Percentiles rank a stretch among this genome's conserved stretches.
phyloP scores from a whole-genome alignment of 2,329 filamentous ascomycete species.

The Penicillium sp. region DNA sequence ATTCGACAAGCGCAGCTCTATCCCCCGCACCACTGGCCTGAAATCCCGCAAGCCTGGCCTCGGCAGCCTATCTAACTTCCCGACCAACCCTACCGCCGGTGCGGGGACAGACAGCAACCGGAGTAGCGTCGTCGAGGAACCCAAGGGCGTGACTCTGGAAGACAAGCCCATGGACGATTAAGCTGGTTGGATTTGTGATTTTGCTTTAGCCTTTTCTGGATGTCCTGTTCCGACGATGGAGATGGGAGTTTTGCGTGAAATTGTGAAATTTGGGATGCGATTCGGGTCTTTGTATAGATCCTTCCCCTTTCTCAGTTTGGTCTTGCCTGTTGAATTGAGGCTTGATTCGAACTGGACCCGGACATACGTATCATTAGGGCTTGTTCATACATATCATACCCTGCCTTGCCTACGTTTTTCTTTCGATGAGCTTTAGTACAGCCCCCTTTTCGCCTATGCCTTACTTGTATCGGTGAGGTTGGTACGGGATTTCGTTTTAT shows the following conservation, averaged over 20 bases:
- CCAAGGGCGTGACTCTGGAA: constrained; percentile 66
- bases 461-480: background rate
- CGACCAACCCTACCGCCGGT: constrained; percentile 21
- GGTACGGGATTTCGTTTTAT: background rate
- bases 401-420: constrained; percentile 8
- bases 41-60: constrained; percentile 56
- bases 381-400: constrained; percentile 11
- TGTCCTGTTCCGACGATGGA: no score
- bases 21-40: constrained; percentile 57
- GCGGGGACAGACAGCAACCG: constrained; percentile 37
- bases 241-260: no score
- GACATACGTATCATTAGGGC: background rate
- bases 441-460: background rate
- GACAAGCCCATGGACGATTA: constrained; percentile 81
- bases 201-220: background rate
- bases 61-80: constrained; percentile 43
- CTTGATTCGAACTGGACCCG: background rate
- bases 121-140: constrained; percentile 44
- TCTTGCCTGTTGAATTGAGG: background rate
- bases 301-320: background rate
- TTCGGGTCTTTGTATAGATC: constrained; percentile 1
- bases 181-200: background rate
- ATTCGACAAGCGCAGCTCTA: constrained; percentile 68
- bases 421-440: background rate
- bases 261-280: background rate